phyloP scores from a whole-genome alignment of 768 basidiomycete species.

The Mycena pura region DNA sequence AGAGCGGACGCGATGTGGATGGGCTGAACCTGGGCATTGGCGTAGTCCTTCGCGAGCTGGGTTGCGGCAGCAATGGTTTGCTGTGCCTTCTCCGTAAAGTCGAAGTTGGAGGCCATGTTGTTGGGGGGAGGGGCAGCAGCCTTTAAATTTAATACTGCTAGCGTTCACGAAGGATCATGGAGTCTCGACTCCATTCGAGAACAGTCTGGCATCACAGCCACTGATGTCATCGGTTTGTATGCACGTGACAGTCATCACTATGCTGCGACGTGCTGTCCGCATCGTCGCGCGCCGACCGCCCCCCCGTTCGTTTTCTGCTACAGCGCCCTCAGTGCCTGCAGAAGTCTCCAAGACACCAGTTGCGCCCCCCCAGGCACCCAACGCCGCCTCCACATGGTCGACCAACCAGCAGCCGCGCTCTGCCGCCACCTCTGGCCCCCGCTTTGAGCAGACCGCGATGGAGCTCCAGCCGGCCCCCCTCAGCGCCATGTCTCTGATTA shows the following conservation, averaged over 20 bases:
- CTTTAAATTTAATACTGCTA: no score
- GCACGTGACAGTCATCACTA: slow-evolving; percentile 1
- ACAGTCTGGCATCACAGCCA: background rate
- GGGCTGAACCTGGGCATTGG: slow-evolving; percentile 73
- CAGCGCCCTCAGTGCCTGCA: slow-evolving; percentile 19
- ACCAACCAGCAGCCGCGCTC: slow-evolving; percentile 79
- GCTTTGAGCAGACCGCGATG: slow-evolving; percentile 93
- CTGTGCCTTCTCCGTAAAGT: slow-evolving; percentile 88
- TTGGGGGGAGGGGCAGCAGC: background rate
- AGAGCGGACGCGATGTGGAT: slow-evolving; percentile 84
- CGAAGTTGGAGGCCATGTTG: slow-evolving; percentile 63
- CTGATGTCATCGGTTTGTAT: background rate
- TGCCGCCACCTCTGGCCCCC: slow-evolving; percentile 63
- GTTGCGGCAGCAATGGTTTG: slow-evolving; percentile 73
- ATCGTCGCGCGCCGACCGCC: slow-evolving; percentile 9
- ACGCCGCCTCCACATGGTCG: slow-evolving; percentile 85
- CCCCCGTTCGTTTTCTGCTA: slow-evolving; percentile 15
- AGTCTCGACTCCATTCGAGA: background rate
- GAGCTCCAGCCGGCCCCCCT: slow-evolving; percentile 87
- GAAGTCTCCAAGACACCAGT: slow-evolving; percentile 26
- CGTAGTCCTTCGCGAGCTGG: slow-evolving; percentile 84
- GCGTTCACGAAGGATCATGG: background rate
- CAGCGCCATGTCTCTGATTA: slow-evolving; percentile 91
- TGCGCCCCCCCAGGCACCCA: slow-evolving; percentile 77
- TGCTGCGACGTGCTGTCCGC: slow-evolving; percentile 8